Conservation (phyloP, 2,329 filamentous ascomycete genomes). For the Colletotrichum sp. region DNA sequence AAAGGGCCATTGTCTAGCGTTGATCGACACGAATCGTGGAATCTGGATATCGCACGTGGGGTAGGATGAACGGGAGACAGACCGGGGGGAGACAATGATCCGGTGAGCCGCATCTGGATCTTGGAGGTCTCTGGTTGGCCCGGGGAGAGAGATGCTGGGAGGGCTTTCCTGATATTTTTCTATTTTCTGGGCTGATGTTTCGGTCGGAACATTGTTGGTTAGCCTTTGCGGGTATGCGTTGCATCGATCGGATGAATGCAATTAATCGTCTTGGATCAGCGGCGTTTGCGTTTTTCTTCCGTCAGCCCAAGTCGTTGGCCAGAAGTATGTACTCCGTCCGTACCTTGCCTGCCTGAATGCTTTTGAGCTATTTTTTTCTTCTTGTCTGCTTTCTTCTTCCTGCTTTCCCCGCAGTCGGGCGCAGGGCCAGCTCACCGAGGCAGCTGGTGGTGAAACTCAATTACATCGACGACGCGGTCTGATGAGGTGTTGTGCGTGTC, state of each 20-base stretch:
- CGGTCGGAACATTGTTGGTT: not conserved
- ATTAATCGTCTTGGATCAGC: not conserved
- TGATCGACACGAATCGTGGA: slow-evolving; percentile 15
- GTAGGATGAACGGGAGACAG: not conserved
- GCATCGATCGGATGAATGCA: not conserved
- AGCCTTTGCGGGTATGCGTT: not conserved
- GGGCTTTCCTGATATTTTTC: not conserved
- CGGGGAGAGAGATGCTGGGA: not conserved
- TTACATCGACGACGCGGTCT: slow-evolving; percentile 11
- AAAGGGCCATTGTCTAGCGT: not conserved
- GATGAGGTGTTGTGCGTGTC: slow-evolving; percentile 19
- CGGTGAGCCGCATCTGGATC: slow-evolving; percentile 7
- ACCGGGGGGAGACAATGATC: not conserved
- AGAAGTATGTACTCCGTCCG: not conserved
- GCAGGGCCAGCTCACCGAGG: not conserved
- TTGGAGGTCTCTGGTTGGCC: not conserved
- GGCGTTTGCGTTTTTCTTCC: not conserved
- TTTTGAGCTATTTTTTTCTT: not conserved
- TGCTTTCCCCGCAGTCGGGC: not conserved
- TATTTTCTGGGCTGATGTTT: not conserved
- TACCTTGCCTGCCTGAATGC: not conserved
- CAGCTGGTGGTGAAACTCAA: not conserved
- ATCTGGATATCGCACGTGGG: slow-evolving; percentile 16
- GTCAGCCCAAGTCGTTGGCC: not conserved
- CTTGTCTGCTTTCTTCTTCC: not conserved